Base-by-base conservation (phyloP, 129 eudicot genomes). In the Deinandra increscens region DNA sequence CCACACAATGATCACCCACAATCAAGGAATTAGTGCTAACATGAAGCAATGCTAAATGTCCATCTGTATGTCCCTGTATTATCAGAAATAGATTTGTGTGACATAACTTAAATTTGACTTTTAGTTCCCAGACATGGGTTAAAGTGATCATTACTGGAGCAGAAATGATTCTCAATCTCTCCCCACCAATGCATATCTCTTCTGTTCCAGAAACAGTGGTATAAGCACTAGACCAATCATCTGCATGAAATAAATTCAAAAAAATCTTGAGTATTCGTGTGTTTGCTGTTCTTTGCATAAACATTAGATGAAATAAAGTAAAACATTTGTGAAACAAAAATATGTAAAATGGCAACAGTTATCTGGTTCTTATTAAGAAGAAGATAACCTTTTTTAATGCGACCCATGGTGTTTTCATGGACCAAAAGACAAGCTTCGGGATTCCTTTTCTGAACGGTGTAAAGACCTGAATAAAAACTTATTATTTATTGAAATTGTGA, bases 1-100 rank as follows among this genome's bases (percentile, higher is more conserved):
- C 98, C 54, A 89, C 97, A 60, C 97, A 89, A 69, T 93, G 98
- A 85, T 93, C 98, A 33, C 98, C 98, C 4, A 87, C 98, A 71
- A 93, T 80, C 69, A 93, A 73, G 29, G 95, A 79, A 74, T 93
- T 82, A 31, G 97, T 86, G 72, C 81, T 79, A 69, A 89, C 84
- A 80, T 89, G 98, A 68, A 93, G 88, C 76, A 93, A 74, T 53
- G 87, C 96, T 88, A 93, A 66, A 69, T 93, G 98, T 66, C 97
- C 98, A 80, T 93, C 95, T 36, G 98, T 93, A 78, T 93, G 98
- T 26, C 98, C 98, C 98, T 93, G 72, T 49, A 63, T 71, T 38
- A 74, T 73, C 39, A 79, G 49, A 13, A 41, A 39, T 58, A 73
- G 4, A 46, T 44, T 6, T 23, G 8, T 43, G 15, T 19, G 26